Base-by-base conservation (phyloP, 805 yeast genomes). In the Soucietia sequanensis region DNA sequence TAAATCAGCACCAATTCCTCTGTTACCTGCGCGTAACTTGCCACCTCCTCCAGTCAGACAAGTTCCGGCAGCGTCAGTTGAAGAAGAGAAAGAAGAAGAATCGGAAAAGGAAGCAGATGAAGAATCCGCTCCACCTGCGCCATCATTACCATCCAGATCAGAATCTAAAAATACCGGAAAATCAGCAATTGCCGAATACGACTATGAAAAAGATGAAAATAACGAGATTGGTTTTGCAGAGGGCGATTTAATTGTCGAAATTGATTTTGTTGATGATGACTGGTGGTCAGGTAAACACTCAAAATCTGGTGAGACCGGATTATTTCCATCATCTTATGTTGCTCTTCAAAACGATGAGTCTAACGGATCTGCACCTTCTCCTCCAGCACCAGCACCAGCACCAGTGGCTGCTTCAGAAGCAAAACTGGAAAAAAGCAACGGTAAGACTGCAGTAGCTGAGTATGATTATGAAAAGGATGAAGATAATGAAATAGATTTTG, bases 381-480 rank as follows among this genome's bases (percentile, higher is more conserved):
- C 41, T 12, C 32, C 43, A 14, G 31, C 37, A n/a, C 33, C 51
- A 5, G 41, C 48, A 13, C 40, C 55, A 13, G 46, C 49, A 20
- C 42, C 54, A 35, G 48, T 44, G 18, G 49, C 53, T 6, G 42
- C 36, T 14, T 39, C 50, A 10, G 46, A 38, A 28, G 47, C 53
- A 40, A n/a, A n/a, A n/a, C n/a, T n/a, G n/a, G n/a, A n/a, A n/a
- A n/a, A n/a, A n/a, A n/a, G n/a, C n/a, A n/a, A n/a, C n/a, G 22
- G 18, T n/a, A 33, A 47, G 47, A 52, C 72, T 27, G 93, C 90
- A 2, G 62, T 70, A 31, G 90, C 91, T 2, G 80, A 77, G 39
- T 85, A 73, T 56, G 85, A 81, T 48, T 90, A 91, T 57, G 95
- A 84, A 33, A 96, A 95, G 21, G 82, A 82, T 18, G 99, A 93